Evolutionary conservation across 129 eudicot species (phyloP).

Genomic region (Arctium lappa): DNA sequence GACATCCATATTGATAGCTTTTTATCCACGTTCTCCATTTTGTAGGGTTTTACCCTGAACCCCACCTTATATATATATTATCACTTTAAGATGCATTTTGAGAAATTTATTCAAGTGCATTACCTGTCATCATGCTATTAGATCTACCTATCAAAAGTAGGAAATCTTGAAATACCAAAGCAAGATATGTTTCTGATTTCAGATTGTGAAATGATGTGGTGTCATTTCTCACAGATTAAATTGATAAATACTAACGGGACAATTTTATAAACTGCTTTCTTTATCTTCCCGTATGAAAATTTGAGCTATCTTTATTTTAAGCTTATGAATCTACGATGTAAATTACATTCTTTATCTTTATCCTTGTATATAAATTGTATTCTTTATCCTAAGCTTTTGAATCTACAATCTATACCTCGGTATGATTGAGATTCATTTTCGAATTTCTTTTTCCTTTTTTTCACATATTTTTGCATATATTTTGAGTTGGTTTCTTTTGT

Average conservation of each 20-base stretch:
- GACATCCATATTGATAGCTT: background rate
- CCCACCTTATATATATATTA: no score
- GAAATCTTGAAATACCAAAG: background rate
- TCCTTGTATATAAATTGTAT: background rate
- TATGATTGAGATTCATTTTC: background rate
- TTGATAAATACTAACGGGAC: background rate
- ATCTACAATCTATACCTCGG: background rate
- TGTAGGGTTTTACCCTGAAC: no score
- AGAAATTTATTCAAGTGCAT: background rate
- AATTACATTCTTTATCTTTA: background rate
- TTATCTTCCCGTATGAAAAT: background rate
- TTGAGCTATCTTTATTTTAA: background rate
- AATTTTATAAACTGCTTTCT: background rate
- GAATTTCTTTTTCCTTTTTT: background rate
- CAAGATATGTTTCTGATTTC: background rate
- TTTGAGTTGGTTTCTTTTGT: constrained; percentile 14
- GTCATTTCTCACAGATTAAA: background rate
- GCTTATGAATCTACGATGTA: background rate
- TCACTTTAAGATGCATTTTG: background rate
- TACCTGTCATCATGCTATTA: background rate
- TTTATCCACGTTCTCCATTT: no score
- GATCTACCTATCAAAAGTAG: background rate
- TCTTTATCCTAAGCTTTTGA: background rate
- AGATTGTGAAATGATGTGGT: background rate
- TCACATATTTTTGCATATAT: background rate